A percentile compares a stretch with the other conserved stretches of the same genome.
Evolutionary conservation across 768 basidiomycete genomes (phyloP).

Genomic region (Leucocoprinus sp.): DNA sequence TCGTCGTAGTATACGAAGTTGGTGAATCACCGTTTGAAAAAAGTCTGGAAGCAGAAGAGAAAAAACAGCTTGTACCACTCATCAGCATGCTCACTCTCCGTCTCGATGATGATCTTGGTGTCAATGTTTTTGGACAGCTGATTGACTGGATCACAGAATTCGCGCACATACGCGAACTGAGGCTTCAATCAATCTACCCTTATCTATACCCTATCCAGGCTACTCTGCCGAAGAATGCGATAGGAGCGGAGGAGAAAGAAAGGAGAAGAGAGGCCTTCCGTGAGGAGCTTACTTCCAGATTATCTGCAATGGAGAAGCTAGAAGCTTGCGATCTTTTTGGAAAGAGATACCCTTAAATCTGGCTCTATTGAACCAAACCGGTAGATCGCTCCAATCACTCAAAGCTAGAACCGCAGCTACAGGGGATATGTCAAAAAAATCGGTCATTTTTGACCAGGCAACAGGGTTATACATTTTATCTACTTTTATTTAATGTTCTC

Average conservation of each 20-base stretch:
- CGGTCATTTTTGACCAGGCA: too few species aligned
- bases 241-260: slow-evolving; percentile 5
- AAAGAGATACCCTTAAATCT: slow-evolving; percentile 1
- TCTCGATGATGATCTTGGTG: slow-evolving; percentile 2
- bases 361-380: too few species aligned
- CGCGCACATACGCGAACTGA: slow-evolving; percentile 4
- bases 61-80: not conserved
- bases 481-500: too few species aligned
- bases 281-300: not conserved
- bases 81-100: slow-evolving; percentile 6
- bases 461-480: too few species aligned
- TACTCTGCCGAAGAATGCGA: not conserved
- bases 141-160: slow-evolving; percentile 9
- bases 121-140: slow-evolving; percentile 3
- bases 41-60: not conserved
- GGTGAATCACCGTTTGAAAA: slow-evolving; percentile 10
- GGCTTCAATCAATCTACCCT: slow-evolving; percentile 6
- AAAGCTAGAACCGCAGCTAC: too few species aligned
- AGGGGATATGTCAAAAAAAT: too few species aligned
- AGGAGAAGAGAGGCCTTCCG: slow-evolving; percentile 1
- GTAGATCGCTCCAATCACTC: too few species aligned
- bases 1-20: slow-evolving; percentile 3
- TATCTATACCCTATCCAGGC: slow-evolving; percentile 9
- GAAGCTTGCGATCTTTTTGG: slow-evolving; percentile 8
- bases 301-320: slow-evolving; percentile 4